These are phyloP conservation scores for Emergomyces pasteurianus DNA, from an alignment of 2,329 filamentous ascomycete species.

Conservation along the genomic window DNA sequence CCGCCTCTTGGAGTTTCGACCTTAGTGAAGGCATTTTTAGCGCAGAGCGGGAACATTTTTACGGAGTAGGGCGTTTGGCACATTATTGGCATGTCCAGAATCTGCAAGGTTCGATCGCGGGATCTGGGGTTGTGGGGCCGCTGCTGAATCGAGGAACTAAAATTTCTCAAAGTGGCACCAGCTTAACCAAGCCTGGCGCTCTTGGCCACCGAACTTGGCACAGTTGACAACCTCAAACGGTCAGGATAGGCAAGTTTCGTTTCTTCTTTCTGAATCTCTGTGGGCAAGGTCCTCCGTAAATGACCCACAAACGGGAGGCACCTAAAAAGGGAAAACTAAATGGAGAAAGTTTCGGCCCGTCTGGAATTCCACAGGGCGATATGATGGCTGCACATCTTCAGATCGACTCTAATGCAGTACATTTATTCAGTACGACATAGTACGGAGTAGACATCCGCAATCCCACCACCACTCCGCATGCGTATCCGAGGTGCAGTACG, in stretches of 20 bases:
- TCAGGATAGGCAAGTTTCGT: not conserved
- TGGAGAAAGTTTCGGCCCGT: not conserved
- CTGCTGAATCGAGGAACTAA: not conserved
- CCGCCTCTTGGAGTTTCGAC: not conserved
- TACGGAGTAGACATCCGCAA: too few relatives aligned
- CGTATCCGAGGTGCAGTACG: too few relatives aligned
- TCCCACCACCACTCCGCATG: too few relatives aligned
- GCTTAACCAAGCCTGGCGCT: not conserved
- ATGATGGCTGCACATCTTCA: not conserved
- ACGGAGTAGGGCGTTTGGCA: not conserved
- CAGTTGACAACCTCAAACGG: not conserved
- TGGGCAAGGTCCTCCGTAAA: not conserved
- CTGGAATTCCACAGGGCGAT: not conserved
- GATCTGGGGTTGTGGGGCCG: conserved; percentile 2
- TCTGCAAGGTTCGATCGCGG: conserved; percentile 3
- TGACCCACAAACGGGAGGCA: not conserved
- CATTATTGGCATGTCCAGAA: not conserved
- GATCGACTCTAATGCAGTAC: too few relatives aligned
- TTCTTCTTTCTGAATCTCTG: not conserved
- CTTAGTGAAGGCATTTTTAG: not conserved
- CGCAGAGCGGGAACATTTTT: not conserved
- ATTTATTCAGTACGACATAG: too few relatives aligned
- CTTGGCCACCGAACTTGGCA: not conserved
- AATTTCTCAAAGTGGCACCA: not conserved
- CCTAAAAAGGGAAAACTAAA: not conserved